phyloP scores from a whole-genome alignment of 164 flowering plant species.

The Euptelea pleiosperma region DNA sequence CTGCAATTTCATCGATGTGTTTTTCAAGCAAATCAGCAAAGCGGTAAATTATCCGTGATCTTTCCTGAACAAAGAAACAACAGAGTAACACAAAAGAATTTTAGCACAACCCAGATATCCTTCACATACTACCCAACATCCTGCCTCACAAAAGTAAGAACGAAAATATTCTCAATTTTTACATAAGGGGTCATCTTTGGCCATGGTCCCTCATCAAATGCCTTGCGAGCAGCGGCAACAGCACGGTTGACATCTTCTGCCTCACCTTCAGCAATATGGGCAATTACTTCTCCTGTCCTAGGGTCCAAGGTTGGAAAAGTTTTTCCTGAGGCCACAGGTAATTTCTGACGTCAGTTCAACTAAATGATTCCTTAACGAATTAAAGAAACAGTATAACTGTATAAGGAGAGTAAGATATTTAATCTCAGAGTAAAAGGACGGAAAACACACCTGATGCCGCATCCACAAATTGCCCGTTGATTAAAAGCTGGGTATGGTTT shows the following conservation, averaged over 20 bases:
- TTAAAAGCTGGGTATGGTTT: too few relatives aligned
- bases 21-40: conserved; percentile 63
- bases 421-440: too few relatives aligned
- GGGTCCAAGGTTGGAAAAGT: conserved; percentile 66
- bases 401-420: not conserved
- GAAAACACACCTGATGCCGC: conserved; percentile 50
- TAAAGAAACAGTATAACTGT: not conserved
- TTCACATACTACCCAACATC: too few relatives aligned
- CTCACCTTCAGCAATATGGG: conserved; percentile 69
- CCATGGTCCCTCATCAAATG: conserved; percentile 80
- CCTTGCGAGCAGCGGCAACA: conserved; percentile 65
- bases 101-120: too few relatives aligned
- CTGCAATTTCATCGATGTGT: conserved; percentile 55
- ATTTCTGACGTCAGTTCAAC: too few relatives aligned
- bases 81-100: too few relatives aligned
- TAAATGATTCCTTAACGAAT: too few relatives aligned
- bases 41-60: conserved; percentile 40
- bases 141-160: too few relatives aligned
- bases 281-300: conserved; percentile 63
- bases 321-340: conserved; percentile 56
- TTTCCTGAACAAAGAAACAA: conserved; percentile 43
- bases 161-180: too few relatives aligned
- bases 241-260: conserved; percentile 63
- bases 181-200: conserved; percentile 51
- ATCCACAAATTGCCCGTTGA: too few relatives aligned